phyloP scores from a whole-genome alignment of 257 asterid genomes.

The Scutellaria galericulata region DNA sequence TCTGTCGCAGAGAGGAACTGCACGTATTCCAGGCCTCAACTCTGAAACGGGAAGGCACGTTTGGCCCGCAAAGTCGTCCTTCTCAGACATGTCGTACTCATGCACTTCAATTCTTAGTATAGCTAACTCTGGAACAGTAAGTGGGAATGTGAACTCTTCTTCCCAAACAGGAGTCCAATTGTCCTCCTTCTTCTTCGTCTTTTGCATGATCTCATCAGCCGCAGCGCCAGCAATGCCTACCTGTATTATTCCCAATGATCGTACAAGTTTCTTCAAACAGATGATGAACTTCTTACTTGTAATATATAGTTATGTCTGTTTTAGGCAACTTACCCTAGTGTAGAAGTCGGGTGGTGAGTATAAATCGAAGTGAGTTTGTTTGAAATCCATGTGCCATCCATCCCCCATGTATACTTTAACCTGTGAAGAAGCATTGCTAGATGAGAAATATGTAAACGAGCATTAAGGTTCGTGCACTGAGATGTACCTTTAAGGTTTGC shows the following conservation, averaged over 20 bases:
- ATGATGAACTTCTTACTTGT: background rate
- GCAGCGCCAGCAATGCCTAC: constrained; percentile 74
- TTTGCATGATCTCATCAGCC: constrained; percentile 56
- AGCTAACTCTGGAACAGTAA: constrained; percentile 72
- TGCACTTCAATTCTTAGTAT: constrained; percentile 68
- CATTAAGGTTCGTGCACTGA: background rate
- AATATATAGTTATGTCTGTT: background rate
- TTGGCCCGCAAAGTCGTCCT: constrained; percentile 80
- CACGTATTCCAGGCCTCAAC: constrained; percentile 62
- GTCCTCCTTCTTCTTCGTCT: constrained; percentile 54
- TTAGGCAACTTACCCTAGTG: constrained; percentile 58
- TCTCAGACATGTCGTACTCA: constrained; percentile 65
- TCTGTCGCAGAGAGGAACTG: constrained; percentile 56
- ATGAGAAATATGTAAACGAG: constrained; percentile 19
- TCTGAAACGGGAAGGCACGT: constrained; percentile 66
- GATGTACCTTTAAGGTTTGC: constrained; percentile 63
- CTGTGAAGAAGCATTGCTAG: constrained; percentile 42
- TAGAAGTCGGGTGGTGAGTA: constrained; percentile 95
- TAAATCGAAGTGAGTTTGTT: constrained; percentile 82
- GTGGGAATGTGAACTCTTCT: constrained; percentile 65
- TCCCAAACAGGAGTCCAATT: constrained; percentile 72
- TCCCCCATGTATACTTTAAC: constrained; percentile 90
- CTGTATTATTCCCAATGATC: constrained; percentile 36
- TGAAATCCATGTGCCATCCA: constrained; percentile 93
- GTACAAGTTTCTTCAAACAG: background rate